Base-by-base conservation (phyloP, 768 basidiomycete species). In the Rhodotorula toruloides region DNA sequence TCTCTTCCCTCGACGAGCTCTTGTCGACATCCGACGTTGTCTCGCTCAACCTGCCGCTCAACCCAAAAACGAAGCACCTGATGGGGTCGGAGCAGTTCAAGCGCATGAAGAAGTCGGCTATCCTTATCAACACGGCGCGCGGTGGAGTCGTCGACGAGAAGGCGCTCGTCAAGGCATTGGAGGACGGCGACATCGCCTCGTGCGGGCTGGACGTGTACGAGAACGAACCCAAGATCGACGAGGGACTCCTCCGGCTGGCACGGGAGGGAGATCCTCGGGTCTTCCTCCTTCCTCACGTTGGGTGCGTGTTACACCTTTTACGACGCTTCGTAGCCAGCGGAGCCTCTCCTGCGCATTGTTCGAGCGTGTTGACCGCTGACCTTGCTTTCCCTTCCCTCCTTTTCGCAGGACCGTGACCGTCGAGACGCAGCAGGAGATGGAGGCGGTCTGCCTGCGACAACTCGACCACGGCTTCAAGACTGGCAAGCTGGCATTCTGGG, bases 201-300 rank as follows among this genome's bases (percentile, higher is more conserved):
- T 68, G 63, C 37, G 74, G 74, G 7, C 53, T 74, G 7, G 74
- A 74, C 60, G 74, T 74, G 27, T 74, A 82, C 77, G 89, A 90
- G 16, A 82, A 91, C 78, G 90, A 91, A 74, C 91, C 91, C 2
- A 76, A 82, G 52, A 84, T 91, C 47, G 87, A 91, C 73, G 86
- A 88, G 8, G 84, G 86, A 36, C 79, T 94, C 40, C 81, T 92
- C 2, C 53, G 53, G 13, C 61, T 83, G 84, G n/a, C 89, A 90
- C 77, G 85, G 87, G 14, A 85, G 91, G 68, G 86, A 22, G 40
- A 54, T n/a, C n/a, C n/a, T n/a, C n/a, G n/a, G 53, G 53, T 90
- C 68, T 87, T 87, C 37, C 81, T 97, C 14, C 82, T 97, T 27
- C 93, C 92, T 1, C 93, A 94, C 77, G 86, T 94, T 86, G 93